These are phyloP conservation scores for Euphrasia confusa DNA, from an alignment of 257 asterid genomes.

Conservation along the genomic window DNA sequence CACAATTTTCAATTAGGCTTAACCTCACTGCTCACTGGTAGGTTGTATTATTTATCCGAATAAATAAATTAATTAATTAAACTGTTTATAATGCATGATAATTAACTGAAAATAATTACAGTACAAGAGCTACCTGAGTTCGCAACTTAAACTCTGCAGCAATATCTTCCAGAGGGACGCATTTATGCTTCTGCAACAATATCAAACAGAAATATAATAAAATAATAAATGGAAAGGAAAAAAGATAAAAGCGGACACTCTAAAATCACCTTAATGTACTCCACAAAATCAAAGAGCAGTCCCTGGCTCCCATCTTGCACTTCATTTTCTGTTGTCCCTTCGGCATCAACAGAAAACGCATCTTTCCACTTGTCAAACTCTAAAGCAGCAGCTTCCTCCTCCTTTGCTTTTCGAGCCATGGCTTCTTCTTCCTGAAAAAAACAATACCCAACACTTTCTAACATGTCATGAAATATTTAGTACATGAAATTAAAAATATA, in stretches of 20 bases:
- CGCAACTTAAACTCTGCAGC: conserved; percentile 96
- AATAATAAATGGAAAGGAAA: background rate
- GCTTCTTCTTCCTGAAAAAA: conserved; percentile 92
- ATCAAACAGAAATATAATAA: conserved; percentile 21
- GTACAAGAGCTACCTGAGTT: conserved; percentile 63
- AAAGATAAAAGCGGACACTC: conserved; percentile 1
- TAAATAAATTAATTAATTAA: too few species aligned
- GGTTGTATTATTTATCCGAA: background rate
- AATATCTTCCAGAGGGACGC: conserved; percentile 93
- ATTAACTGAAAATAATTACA: conserved; percentile 4
- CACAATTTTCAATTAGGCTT: background rate
- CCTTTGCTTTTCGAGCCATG: conserved; percentile 72
- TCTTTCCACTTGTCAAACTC: conserved; percentile 98
- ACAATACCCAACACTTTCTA: conserved; percentile 10
- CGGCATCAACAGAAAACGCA: conserved; percentile 91
- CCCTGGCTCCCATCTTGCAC: conserved; percentile 80
- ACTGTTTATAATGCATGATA: conserved; percentile 9
- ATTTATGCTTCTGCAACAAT: conserved; percentile 78
- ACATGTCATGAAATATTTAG: background rate
- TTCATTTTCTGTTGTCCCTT: conserved; percentile 88
- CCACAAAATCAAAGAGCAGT: conserved; percentile 79
- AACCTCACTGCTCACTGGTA: background rate
- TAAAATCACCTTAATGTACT: conserved; percentile 74
- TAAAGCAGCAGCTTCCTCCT: conserved; percentile 85
- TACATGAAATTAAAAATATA: background rate